Conservation (phyloP, 1,139 yeast species). For the Candida sp. region DNA sequence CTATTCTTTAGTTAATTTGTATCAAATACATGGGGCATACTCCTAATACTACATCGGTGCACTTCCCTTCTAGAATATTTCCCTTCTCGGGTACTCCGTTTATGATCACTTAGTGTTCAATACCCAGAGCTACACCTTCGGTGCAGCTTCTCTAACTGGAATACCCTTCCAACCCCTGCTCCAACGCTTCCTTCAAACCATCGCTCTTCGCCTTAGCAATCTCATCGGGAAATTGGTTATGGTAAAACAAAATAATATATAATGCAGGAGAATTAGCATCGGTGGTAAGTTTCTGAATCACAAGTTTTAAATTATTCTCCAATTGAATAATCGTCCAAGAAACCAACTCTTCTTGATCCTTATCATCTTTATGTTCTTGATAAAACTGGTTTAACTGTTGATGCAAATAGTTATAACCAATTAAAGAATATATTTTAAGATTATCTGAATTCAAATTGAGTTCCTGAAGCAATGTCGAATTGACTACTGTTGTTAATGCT, state of each 20-base stretch:
- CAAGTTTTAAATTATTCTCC: slow-evolving; percentile 25
- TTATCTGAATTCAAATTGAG: slow-evolving; percentile 31
- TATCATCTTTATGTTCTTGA: slow-evolving; percentile 3
- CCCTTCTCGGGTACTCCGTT: too few relatives aligned
- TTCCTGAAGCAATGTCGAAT: slow-evolving; percentile 9
- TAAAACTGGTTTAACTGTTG: slow-evolving; percentile 9
- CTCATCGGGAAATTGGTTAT: slow-evolving; percentile 29
- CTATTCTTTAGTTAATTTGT: too few relatives aligned
- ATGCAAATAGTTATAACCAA: slow-evolving; percentile 36
- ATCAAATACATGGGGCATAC: too few relatives aligned
- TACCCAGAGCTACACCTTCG: neutral
- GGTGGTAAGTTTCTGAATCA: slow-evolving; percentile 19
- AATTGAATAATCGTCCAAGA: slow-evolving; percentile 33
- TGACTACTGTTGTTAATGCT: slow-evolving; percentile 36
- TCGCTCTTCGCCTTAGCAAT: slow-evolving; percentile 44
- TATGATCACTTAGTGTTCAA: too few relatives aligned
- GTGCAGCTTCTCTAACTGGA: neutral
- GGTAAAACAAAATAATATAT: slow-evolving; percentile 31
- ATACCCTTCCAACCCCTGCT: slow-evolving; percentile 32
- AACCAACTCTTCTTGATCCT: neutral
- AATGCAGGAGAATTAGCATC: slow-evolving; percentile 15
- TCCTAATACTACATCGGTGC: too few relatives aligned
- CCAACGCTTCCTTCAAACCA: slow-evolving; percentile 26
- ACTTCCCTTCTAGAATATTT: too few relatives aligned
- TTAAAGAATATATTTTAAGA: slow-evolving; percentile 42